Base-by-base conservation (phyloP, 768 basidiomycete genomes). In the Cystobasidium onofrii region DNA sequence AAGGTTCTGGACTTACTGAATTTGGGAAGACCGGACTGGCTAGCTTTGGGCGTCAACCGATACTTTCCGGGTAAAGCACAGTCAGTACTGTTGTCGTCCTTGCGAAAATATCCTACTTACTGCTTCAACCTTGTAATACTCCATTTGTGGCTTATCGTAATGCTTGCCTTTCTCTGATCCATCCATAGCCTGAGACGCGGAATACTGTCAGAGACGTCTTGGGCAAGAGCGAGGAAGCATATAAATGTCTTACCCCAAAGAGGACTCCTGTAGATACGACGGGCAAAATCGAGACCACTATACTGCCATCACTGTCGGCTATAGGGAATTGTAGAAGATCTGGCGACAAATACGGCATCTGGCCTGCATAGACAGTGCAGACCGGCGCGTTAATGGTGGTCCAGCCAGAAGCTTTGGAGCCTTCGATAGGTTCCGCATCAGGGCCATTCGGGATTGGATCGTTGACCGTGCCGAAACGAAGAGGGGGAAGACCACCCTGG, bases 21-120 rank as follows among this genome's bases (percentile, higher is more conserved):
- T 89, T 80, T 91, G 90, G 80, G 86, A 84, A 78, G 90, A 91
- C 62, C 84, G 84, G 78, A 88, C 81, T 90, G 91, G 72, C 25
- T 25, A 1, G 55, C 18, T 50, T 52, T 57, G 25, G 77, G 64
- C 2, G 34, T 77, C 52, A 79, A 71, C 50, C 73, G 69, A 76
- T 41, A 78, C 69, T 71, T 27, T 41, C 52, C 6, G 62, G 13
- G 73, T 63, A 67, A 70, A 39, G n/a, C 27, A 27, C 20, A 20
- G 12, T 60, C 23, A 12, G 4, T 13, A 52, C 2, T 23, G 54
- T 55, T n/a, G n/a, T n/a, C n/a, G n/a, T n/a, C n/a, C n/a, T n/a
- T n/a, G n/a, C n/a, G n/a, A 34, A 29, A 27, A 10, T n/a, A 15
- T 1, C 10, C 6, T 10, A 46, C 69, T 60, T 36, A 71, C 69